Base-by-base conservation (phyloP, 2,329 filamentous ascomycete genomes). In the Peltaster fructicola region DNA sequence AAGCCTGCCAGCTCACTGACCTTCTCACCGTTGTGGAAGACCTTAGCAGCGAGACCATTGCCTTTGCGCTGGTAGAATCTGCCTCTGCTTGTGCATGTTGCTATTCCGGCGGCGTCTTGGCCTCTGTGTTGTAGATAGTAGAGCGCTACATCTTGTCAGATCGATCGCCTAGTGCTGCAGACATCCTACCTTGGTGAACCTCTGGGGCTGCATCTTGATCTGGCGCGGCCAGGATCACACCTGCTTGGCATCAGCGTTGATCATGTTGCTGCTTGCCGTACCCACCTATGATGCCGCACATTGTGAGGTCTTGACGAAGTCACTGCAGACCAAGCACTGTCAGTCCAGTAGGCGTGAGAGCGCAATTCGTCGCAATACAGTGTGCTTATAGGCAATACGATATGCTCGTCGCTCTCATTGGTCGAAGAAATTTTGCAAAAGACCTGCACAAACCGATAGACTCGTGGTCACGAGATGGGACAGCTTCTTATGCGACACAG, bases 61-160 rank as follows among this genome's bases (percentile, higher is more conserved):
- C 81, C 81, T 56, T 93, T 93, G 59, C 77, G 76, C 48, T 90
- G 80, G 48, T 75, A 85, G 38, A 92, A 74, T 20, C 80, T 66
- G 33, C 84, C 82, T 17, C 78, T 78, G 8, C 58, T 64, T 38
- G 65, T 73, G 61, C 62, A 81, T 40, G 59, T 77, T 24, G 81
- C 70, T 39, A 92, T 85, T 35, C 82, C 82, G 27, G 73, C 78
- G 24, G 82, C 82, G 72, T 92, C 82, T 51, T 90, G 81, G 26
- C 80, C 79, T 43, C 78, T 67, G 48, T 82, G 33, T 48, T 59
- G 36, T 41, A 50, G 40, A 32, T 50, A 48, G 38, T 48, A 50
- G 8, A 49, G 37, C 4, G 47, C 47, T 29, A 35, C 26, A 12
- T 15, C 13, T 16, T 29, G 26, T 29, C 22, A 29, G 26, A n/a